A percentile compares a stretch with the other conserved stretches of the same genome.
phyloP scores from a whole-genome alignment of 768 basidiomycete genomes.

The Leccinum obscurum region DNA sequence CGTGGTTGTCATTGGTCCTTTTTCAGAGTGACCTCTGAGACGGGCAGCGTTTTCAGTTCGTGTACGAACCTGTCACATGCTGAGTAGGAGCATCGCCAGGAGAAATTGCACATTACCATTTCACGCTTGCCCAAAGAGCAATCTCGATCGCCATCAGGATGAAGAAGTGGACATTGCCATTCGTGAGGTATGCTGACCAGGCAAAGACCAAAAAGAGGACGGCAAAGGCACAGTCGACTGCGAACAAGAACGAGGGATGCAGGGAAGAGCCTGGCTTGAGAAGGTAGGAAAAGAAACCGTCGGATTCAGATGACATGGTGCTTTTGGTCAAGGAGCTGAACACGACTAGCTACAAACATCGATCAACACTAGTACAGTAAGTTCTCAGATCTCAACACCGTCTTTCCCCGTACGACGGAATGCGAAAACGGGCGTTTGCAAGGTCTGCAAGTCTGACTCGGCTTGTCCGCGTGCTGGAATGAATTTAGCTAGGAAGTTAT shows the following conservation, averaged over 20 bases:
- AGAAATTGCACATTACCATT: constrained; percentile 55
- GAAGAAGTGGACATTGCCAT: constrained; percentile 67
- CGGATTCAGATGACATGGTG: constrained; percentile 25
- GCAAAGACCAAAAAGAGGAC: constrained; percentile 60
- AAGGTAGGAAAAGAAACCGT: constrained; percentile 53
- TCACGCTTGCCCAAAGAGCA: constrained; percentile 74
- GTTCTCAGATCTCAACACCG: not conserved
- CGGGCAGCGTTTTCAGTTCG: constrained; percentile 50
- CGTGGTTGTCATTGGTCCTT: constrained; percentile 25
- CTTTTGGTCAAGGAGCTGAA: not conserved
- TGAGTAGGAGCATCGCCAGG: constrained; percentile 7
- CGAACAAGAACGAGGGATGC: constrained; percentile 64
- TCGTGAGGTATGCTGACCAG: constrained; percentile 57
- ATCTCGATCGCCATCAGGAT: constrained; percentile 64
- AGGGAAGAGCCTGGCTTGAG: constrained; percentile 76
- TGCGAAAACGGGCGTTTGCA: constrained; percentile 7
- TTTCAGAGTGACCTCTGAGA: constrained; percentile 17
- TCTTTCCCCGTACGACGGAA: constrained; percentile 14
- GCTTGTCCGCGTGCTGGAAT: constrained; percentile 11
- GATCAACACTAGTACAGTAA: constrained; percentile 8
- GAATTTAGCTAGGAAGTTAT: not conserved
- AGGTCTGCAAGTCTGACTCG: not conserved
- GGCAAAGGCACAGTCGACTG: constrained; percentile 62
- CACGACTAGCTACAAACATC: constrained; percentile 18
- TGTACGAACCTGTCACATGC: constrained; percentile 57